These are phyloP conservation scores for Abelmoschus esculentus DNA, from an alignment of 345 rosid species.

Conservation along the genomic window DNA sequence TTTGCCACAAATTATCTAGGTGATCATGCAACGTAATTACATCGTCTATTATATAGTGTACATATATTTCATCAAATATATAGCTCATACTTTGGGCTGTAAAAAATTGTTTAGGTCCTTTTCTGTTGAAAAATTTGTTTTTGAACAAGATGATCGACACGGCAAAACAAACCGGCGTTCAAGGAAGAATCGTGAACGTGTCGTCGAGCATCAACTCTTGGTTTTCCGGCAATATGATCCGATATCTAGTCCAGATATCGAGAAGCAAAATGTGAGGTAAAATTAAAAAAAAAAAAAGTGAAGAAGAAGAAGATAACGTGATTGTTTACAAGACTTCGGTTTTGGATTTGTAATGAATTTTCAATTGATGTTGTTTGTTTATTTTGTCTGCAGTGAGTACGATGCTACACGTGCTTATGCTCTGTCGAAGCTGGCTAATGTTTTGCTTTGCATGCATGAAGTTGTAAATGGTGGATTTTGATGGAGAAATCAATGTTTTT, in stretches of 20 bases:
- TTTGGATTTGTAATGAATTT: neutral
- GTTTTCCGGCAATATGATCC: slow-evolving; percentile 77
- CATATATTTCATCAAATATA: neutral
- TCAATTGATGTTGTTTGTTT: neutral
- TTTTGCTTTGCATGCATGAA: slow-evolving; percentile 16
- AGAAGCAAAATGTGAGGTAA: slow-evolving; percentile 48
- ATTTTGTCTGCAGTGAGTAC: slow-evolving; percentile 42
- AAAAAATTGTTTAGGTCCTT: slow-evolving; percentile 49
- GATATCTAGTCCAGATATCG: slow-evolving; percentile 61
- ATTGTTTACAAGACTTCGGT: neutral
- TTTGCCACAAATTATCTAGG: slow-evolving; percentile 95
- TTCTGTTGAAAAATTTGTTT: slow-evolving; percentile 63
- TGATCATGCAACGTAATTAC: slow-evolving; percentile 14
- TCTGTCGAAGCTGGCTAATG: slow-evolving; percentile 96
- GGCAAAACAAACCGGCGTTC: slow-evolving; percentile 50
- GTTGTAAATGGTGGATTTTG: too few species aligned
- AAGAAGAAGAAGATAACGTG: neutral
- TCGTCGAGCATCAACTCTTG: slow-evolving; percentile 76
- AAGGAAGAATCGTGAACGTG: slow-evolving; percentile 85
- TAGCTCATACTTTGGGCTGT: neutral
- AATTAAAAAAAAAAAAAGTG: too few species aligned
- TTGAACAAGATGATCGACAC: slow-evolving; percentile 66
- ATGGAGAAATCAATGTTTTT: neutral
- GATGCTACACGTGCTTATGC: slow-evolving; percentile 98
- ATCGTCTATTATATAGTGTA: neutral